These are phyloP conservation scores for Fusarium lateritium DNA, from an alignment of 2,329 filamentous ascomycete genomes.

Conservation along the genomic window DNA sequence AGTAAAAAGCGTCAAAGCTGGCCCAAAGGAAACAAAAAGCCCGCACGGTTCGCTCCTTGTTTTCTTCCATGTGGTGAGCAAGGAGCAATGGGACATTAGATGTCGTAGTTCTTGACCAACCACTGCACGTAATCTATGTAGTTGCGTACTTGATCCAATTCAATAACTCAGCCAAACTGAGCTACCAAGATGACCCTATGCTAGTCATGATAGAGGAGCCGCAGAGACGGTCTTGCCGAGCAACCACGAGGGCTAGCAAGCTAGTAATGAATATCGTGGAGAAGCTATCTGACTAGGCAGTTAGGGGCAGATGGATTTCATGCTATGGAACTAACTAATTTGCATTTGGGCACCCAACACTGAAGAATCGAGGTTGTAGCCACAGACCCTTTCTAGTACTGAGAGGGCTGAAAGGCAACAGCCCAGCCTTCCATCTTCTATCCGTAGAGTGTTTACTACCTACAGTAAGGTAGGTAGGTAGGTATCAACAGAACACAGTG, in stretches of 20 bases:
- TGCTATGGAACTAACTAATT: slow-evolving; percentile 10
- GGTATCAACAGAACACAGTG: slow-evolving; percentile 1
- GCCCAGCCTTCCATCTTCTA: neutral
- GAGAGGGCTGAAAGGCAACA: neutral
- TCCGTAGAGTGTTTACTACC: neutral
- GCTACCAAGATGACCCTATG: slow-evolving; percentile 15
- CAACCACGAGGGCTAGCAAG: slow-evolving; percentile 29
- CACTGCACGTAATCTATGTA: slow-evolving; percentile 1
- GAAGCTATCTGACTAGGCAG: slow-evolving; percentile 28
- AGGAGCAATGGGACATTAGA: neutral
- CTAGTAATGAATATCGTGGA: slow-evolving; percentile 35
- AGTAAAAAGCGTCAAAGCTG: neutral
- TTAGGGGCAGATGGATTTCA: slow-evolving; percentile 1
- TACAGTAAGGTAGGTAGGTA: no score
- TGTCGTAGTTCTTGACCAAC: slow-evolving; percentile 4
- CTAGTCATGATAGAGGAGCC: slow-evolving; percentile 35
- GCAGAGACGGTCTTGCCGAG: slow-evolving; percentile 33
- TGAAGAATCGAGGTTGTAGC: slow-evolving; percentile 10
- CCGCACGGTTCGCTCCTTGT: slow-evolving; percentile 29
- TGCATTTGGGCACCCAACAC: neutral
- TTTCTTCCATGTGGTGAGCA: slow-evolving; percentile 1
- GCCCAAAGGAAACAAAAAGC: slow-evolving; percentile 5
- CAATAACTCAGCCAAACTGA: slow-evolving; percentile 4
- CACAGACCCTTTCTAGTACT: neutral
- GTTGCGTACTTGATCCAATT: slow-evolving; percentile 8